Evolutionary conservation across 2,329 filamentous ascomycete genomes (phyloP), one percentile per base, ranked within the genome.

Genomic region (Sporothrix euskadiensis): DNA sequence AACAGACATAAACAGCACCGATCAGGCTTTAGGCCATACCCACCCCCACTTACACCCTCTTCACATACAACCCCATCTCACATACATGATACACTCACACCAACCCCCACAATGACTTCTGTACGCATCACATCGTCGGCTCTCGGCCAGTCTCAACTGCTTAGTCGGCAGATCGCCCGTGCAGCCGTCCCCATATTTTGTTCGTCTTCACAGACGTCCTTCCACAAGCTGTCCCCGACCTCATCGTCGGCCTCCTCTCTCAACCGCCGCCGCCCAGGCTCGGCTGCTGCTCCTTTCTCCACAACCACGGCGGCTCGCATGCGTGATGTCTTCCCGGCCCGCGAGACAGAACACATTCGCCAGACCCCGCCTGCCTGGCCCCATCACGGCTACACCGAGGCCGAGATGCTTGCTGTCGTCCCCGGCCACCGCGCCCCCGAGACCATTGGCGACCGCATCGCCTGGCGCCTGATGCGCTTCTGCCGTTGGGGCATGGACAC

Each of bases 401-500:
- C 92, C 75, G 91, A 98, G 80, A 96, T 98, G 92, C 84, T 88
- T 32, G 82, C 82, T 26, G 88, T 98, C 69, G 84, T 86, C 63
- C 88, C 95, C 3, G 93, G 91, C 30, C 95, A 98, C 80, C 91
- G 95, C 32, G 81, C 90, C 77, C 89, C 92, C 1, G 86, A 89
- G 78, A 91, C 88, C 14, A 86, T 89, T 79, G 92, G 94, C 4
- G 96, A 99, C 80, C 90, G 89, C 83, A 83, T 91, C 3, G 96
- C 96, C 2, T 90, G 96, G 79, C 87, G 88, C 74, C 89, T 93
- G 76, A 91, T 98, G 68, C 89, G 92, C 7, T 76, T 94, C 30
- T 87, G 94, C 54, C 88, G 95, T 69, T 95, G 89, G 86, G 89
- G 89, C 10, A 93, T 97, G 83, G 95, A 98, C 80, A 83, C 91